phyloP scores from a whole-genome alignment of 2,329 filamentous ascomycete species.

The Colletotrichum camelliae region DNA sequence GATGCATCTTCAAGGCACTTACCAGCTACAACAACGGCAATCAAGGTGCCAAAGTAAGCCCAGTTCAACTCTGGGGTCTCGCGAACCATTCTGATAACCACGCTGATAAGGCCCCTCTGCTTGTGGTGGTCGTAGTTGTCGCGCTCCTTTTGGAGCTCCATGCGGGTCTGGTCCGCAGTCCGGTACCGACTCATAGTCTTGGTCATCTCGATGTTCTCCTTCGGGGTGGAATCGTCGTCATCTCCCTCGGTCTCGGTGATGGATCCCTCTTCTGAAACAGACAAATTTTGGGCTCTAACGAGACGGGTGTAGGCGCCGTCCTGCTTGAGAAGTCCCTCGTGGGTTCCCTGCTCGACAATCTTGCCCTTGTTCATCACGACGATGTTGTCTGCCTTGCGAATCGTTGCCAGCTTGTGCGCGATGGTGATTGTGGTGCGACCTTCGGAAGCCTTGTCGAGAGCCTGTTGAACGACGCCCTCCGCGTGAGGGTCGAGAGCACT shows the following conservation, averaged over 20 bases:
- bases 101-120: conserved; percentile 32
- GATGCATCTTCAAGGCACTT: background rate
- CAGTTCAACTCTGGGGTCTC: conserved; percentile 41
- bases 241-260: conserved; percentile 28
- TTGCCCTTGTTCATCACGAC: conserved; percentile 63
- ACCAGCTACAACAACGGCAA: conserved; percentile 33
- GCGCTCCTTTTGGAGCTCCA: conserved; percentile 39
- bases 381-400: conserved; percentile 66
- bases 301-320: conserved; percentile 56
- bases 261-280: conserved; percentile 27
- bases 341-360: conserved; percentile 65
- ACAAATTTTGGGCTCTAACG: conserved; percentile 47
- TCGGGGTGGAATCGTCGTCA: conserved; percentile 15
- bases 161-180: conserved; percentile 31
- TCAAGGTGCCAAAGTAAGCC: conserved; percentile 38
- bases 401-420: conserved; percentile 62
- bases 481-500: conserved; percentile 52
- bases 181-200: conserved; percentile 37
- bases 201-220: conserved; percentile 24
- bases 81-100: conserved; percentile 38
- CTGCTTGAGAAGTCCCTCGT: conserved; percentile 55
- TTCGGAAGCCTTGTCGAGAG: conserved; percentile 55
- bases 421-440: conserved; percentile 69
- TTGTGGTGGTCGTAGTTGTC: conserved; percentile 41
- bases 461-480: conserved; percentile 56